Evolutionary conservation across 2,329 filamentous ascomycete genomes (phyloP), one percentile per base, ranked within the genome.

Genomic region (Alternaria incomplexa): DNA sequence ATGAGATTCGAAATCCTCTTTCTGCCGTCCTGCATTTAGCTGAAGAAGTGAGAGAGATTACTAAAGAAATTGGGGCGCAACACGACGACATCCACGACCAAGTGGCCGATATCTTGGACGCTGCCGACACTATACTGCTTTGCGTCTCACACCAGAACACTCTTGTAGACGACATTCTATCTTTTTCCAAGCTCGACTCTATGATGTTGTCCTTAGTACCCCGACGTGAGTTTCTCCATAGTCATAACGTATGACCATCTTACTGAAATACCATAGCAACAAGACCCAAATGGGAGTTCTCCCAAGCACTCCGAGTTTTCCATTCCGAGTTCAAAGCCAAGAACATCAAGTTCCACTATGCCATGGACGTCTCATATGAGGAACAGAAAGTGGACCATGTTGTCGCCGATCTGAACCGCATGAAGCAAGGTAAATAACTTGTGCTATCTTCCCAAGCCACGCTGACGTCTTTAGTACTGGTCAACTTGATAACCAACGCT

Each of bases 151-250:
- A 84, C 62, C 82, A 83, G 58, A 81, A 81, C 58, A 80, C 78
- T 66, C 56, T 85, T 15, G 82, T 84, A 1, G 82, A 84, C 58
- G 83, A 85, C 62, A 81, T 84, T 15, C 68, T 84, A 2, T 83
- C 82, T 2, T 78, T 83, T 55, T 83, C 81, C 1, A 84, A 84
- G 62, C 75, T 84, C 7, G 82, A 84, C 61, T 82, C 82, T 52
- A 83, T 75, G 82, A 84, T 76, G 80, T 77, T 71, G 48, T 83
- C 62, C 58, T 71, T 79, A 40, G 76, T 77, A 6, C 77, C 77
- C 8, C 70, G 74, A 23, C 65, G 74, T 73, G 61, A 54, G 68
- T 62, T 10, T 40, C 15, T 13, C 40, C 17, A 66, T 67, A n/a
- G 70, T 4, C 32, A 44, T 10, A 5, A 5, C 17, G 9, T 3